Percentiles rank a stretch among this genome's conserved stretches.
Conservation (phyloP, 176 grass and related monocot species). For the Tuctoria greenei region DNA sequence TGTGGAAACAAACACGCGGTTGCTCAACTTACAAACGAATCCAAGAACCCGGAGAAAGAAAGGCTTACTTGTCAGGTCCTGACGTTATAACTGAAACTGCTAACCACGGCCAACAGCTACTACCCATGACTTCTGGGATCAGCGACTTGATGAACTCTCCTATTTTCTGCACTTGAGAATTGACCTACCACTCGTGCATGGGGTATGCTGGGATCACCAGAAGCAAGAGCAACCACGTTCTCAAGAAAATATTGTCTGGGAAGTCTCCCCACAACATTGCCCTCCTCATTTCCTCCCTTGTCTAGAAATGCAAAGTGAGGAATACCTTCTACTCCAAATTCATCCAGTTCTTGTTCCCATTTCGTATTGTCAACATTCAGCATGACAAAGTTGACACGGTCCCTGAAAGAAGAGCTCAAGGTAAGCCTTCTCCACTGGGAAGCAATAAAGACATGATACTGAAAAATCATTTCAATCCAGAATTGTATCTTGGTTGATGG, state of each 20-base stretch:
- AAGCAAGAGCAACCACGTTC: slow-evolving; percentile 79
- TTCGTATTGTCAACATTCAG: slow-evolving; percentile 98
- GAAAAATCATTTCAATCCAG: not conserved
- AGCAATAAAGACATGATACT: not conserved
- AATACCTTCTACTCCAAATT: slow-evolving; percentile 96
- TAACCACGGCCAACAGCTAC: not conserved
- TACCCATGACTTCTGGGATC: slow-evolving; percentile 96
- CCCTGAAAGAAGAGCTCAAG: slow-evolving; percentile 43
- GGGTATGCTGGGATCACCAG: slow-evolving; percentile 67
- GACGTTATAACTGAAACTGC: not conserved
- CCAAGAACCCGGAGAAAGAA: slow-evolving; percentile 2
- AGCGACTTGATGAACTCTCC: slow-evolving; percentile 84
- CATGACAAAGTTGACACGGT: slow-evolving; percentile 93
- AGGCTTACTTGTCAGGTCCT: slow-evolving; percentile 32
- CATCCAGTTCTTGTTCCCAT: slow-evolving; percentile 96
- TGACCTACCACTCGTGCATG: slow-evolving; percentile 74
- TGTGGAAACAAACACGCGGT: not conserved
- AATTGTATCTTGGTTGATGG: slow-evolving; percentile 17
- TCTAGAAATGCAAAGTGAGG: slow-evolving; percentile 97
- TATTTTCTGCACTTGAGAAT: slow-evolving; percentile 69
- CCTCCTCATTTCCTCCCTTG: slow-evolving; percentile 90
- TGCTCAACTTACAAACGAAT: not conserved
- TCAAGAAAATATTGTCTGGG: slow-evolving; percentile 87
- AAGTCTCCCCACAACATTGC: slow-evolving; percentile 85
- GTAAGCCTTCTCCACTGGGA: not conserved